Base-by-base conservation (phyloP, 352 stramenopile genomes). In the Pythium biforme region DNA sequence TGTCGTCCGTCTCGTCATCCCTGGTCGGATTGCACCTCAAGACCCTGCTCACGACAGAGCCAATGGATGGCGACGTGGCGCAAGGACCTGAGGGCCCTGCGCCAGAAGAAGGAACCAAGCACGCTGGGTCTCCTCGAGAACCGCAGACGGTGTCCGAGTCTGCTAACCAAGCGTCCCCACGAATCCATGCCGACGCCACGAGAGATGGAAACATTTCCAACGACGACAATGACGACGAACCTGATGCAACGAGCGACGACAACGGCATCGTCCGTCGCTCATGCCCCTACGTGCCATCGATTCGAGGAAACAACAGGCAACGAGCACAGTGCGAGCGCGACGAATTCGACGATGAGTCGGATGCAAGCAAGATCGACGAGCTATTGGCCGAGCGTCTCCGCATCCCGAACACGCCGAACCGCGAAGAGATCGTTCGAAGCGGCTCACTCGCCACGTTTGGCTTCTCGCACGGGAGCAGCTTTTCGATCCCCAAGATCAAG, bases 401-500 rank as follows among this genome's bases (percentile, higher is more conserved):
- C 1, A 52, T 72, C 22, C 65, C 65, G 6, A 41, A 47, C 25
- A 71, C 64, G 8, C 64, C 64, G 1, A 65, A 70, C 25, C 55
- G 63, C 5, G 58, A 67, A 50, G 65, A 67, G 47, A 67, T 70
- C 39, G 63, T 70, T 4, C 63, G 50, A 11, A 23, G 46, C 15
- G 64, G 57, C 14, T 27, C 51, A 3, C 53, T 70, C 12, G 12
- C 43, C 11, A 66, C 57, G 25, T 37, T 66, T 20, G 64, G 53
- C 3, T 71, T 71, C 20, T 64, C 55, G 8, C 55, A 70, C 33
- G 65, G 54, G 11, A 64, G 53, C 39, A 72, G 65, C 41, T 89
- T 92, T 23, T 90, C 77, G 34, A 82, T 92, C n/a, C 83, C 83
- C 46, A 82, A 78, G 31, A 92, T 92, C 59, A 88, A 88, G 46